Evolutionary conservation across 2,329 filamentous ascomycete genomes (phyloP).

Genomic region (Anthostomella pinea): DNA sequence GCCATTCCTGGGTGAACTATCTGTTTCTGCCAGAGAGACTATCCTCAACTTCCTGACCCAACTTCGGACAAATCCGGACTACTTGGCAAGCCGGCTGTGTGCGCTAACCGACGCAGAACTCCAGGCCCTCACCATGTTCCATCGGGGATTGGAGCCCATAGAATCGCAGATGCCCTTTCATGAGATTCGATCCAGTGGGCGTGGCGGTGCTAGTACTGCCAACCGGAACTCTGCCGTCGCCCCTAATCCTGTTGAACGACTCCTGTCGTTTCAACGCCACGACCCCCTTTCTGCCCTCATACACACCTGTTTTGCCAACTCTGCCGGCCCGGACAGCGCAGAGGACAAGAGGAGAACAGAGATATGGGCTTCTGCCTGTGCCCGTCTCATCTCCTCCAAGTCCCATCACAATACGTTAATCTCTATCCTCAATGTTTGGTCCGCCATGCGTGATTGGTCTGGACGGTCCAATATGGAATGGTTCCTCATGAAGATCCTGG

Average conservation of each 20-base stretch:
- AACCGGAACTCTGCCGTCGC: constrained; percentile 44
- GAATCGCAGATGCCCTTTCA: constrained; percentile 75
- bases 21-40: constrained; percentile 68
- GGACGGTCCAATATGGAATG: constrained; percentile 87
- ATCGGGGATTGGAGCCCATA: constrained; percentile 74
- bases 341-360: constrained; percentile 79
- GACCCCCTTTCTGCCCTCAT: constrained; percentile 82
- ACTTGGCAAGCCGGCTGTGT: constrained; percentile 78
- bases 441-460: constrained; percentile 83
- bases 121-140: constrained; percentile 71
- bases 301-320: constrained; percentile 86
- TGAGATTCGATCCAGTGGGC: constrained; percentile 50
- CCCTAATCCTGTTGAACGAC: constrained; percentile 71
- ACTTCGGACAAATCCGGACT: constrained; percentile 82
- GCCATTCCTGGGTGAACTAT: constrained; percentile 70
- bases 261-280: constrained; percentile 84
- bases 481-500: constrained; percentile 91
- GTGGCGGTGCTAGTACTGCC: constrained; percentile 45
- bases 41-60: constrained; percentile 78
- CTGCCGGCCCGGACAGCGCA: constrained; percentile 73
- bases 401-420: constrained; percentile 65
- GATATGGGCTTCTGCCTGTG: constrained; percentile 85
- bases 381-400: constrained; percentile 75
- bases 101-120: constrained; percentile 75
- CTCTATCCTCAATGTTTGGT: constrained; percentile 84